Base-by-base conservation (phyloP, 2,329 filamentous ascomycete species). In the Cladobotryum protrusum region DNA sequence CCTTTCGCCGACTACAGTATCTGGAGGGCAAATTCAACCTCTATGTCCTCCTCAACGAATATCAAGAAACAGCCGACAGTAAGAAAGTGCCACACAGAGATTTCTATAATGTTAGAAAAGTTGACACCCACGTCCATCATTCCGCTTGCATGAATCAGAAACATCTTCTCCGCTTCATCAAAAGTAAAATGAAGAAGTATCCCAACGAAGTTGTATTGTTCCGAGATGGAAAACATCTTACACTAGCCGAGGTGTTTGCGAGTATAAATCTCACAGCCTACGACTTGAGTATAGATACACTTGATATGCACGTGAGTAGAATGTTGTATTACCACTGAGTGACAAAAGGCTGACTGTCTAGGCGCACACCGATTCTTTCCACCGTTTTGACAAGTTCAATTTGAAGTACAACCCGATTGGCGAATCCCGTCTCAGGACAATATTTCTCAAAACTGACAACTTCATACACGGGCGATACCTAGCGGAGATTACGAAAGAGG, bases 131-230 rank as follows among this genome's bases (percentile, higher is more conserved):
- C 77, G 93, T 99, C 59, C 93, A 99, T 66, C 93, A 99, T 68
- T 99, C 93, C 14, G 93, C 93, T 19, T 99, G 93, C 67, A 99
- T 99, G 93, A 99, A 99, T 65, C 93, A 99, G 69, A 99, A 99
- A 71, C 93, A 99, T 77, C 73, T 99, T 50, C 75, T 99, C 53
- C 89, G 93, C 48, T 99, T 99, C 70, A 99, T 99, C 75, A 99
- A 99, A 72, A 96, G 90, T 71, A 99, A 99, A 72, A 96, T 99
- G 89, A 97, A 96, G 79, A 99, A 96, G 69, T 93, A 82, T 15
- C 90, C 91, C 0, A 88, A 97, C 61, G 93, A 99, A 71, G 83
- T 93, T 32, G 93, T 99, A 6, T 79, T 99, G 41, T 95, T 84
- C 67, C 82, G 93, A 63, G 93, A 99, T 67, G 92, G 87, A 52